Base-by-base conservation (phyloP, 1,139 yeast genomes). In the Blastobotrys illinoisensis region DNA sequence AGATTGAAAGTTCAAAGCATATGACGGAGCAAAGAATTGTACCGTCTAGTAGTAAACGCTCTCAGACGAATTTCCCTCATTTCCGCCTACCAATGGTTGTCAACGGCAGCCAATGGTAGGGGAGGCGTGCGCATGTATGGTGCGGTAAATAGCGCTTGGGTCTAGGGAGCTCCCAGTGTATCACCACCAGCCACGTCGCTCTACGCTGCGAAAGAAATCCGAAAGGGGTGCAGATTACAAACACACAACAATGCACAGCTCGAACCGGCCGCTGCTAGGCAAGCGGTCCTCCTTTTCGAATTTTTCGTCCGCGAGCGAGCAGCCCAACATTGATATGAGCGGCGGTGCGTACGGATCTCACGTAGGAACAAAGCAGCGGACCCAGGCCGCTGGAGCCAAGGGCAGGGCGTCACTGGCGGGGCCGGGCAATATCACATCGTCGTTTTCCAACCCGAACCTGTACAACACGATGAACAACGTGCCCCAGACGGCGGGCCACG, bases 401-500 rank as follows among this genome's bases (percentile, higher is more conserved):
- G 16, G 40, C 7, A 3, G 40, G 7, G 14, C 16, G 7, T 32
- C 40, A 7, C 40, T 32, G 5, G 16, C 16, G 16, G 40, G 40
- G 3, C 3, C 40, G 3, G 40, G 40, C 14, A 32, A 32, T n/a
- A 32, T 32, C 16, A 7, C 40, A 11, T 32, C 40, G 16, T 32
- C 40, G 16, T 32, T 32, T 32, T 32, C 40, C 4, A 6, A 32
- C 40, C 40, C 40, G 40, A 32, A 32, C 40, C 40, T 32, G 16
- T 32, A 32, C 40, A 32, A 32, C 40, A n/a, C 40, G 40, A 32
- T 32, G 40, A 32, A 32, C 7, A 32, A 32, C 16, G 40, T 32
- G 16, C 11, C 40, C 16, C 40, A 13, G 49, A 40, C 40, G 26
- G 44, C 51, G 26, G 44, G 28, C 40, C 54, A 52, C 32, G 54